These are phyloP conservation scores for Bipolaris cookei DNA, from an alignment of 2,329 filamentous ascomycete genomes.

Conservation along the genomic window DNA sequence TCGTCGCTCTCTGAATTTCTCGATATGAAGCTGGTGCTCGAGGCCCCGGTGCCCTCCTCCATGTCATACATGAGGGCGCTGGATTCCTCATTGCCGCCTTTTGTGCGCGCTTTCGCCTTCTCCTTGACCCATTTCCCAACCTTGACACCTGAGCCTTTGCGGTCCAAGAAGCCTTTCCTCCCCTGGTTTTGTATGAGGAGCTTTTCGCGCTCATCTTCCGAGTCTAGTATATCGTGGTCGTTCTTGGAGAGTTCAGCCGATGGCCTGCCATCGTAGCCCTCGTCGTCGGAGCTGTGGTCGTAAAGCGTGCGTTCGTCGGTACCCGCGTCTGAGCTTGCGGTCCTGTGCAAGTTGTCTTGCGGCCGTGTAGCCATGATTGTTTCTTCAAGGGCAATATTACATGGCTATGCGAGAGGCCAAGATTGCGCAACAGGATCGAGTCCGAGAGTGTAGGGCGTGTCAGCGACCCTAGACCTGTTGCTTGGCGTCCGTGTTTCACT, in stretches of 20 bases:
- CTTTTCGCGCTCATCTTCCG: constrained; percentile 56
- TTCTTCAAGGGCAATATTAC: constrained; percentile 15
- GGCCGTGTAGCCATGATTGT: constrained; percentile 31
- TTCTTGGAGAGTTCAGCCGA: constrained; percentile 45
- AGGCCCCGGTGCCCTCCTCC: constrained; percentile 79
- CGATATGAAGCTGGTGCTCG: constrained; percentile 50
- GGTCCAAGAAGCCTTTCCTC: constrained; percentile 32
- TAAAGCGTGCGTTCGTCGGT: constrained; percentile 42
- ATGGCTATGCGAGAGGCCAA: constrained; percentile 14
- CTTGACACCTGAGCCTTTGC: constrained; percentile 37
- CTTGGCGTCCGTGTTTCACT: constrained; percentile 17
- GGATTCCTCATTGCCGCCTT: constrained; percentile 65
- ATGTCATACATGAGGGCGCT: constrained; percentile 86
- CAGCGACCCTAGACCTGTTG: constrained; percentile 16
- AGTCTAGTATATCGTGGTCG: constrained; percentile 52
- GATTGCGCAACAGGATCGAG: constrained; percentile 13
- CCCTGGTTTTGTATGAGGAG: constrained; percentile 46
- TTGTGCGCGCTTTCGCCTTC: constrained; percentile 49
- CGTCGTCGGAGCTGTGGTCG: constrained; percentile 41
- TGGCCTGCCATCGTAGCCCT: constrained; percentile 41
- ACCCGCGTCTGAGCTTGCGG: constrained; percentile 31
- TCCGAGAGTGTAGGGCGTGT: constrained; percentile 10
- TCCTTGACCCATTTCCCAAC: constrained; percentile 39
- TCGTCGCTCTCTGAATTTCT: constrained; percentile 55
- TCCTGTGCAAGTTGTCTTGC: constrained; percentile 22